Evolutionary conservation across 2,329 filamentous ascomycete genomes (phyloP).

Genomic region (Sarocladiaceae sp.): DNA sequence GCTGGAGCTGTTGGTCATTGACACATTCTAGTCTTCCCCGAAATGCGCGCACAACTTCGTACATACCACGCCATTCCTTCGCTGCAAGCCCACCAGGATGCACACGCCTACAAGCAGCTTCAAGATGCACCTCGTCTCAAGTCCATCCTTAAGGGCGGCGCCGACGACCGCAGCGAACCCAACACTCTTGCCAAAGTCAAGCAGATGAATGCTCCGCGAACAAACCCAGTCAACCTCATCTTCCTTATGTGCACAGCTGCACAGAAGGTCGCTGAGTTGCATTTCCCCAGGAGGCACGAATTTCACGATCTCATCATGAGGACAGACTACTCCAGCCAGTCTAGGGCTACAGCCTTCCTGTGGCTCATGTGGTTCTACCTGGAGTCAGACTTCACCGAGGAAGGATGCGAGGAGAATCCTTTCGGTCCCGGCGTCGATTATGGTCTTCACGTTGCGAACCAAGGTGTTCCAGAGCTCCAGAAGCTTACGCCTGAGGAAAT

Average conservation of each 20-base stretch:
- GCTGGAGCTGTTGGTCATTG: background rate
- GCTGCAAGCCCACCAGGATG: conserved; percentile 88
- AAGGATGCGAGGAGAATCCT: conserved; percentile 83
- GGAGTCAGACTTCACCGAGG: conserved; percentile 87
- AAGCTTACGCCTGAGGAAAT: conserved; percentile 61
- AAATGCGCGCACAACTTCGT: conserved; percentile 95
- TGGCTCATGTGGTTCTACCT: conserved; percentile 99
- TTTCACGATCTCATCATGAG: conserved; percentile 98
- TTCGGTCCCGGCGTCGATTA: conserved; percentile 72
- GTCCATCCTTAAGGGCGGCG: conserved; percentile 93
- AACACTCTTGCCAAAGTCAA: conserved; percentile 79
- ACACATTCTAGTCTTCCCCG: conserved; percentile 74
- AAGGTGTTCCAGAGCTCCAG: conserved; percentile 62
- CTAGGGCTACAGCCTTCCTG: conserved; percentile 79
- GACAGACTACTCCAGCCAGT: conserved; percentile 71
- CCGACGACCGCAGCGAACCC: conserved; percentile 82
- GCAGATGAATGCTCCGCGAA: conserved; percentile 56
- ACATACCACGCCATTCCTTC: conserved; percentile 98
- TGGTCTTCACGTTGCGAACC: conserved; percentile 56
- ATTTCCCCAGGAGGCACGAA: conserved; percentile 79
- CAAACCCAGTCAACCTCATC: conserved; percentile 94
- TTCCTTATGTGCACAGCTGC: conserved; percentile 90
- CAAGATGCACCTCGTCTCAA: conserved; percentile 95
- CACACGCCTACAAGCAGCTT: conserved; percentile 93
- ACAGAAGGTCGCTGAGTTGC: conserved; percentile 83